A percentile compares a stretch with the other conserved stretches of the same genome.
These are phyloP conservation scores for Tolypocladium capitatum DNA, from an alignment of 2,329 filamentous ascomycete genomes.

Conservation along the genomic window DNA sequence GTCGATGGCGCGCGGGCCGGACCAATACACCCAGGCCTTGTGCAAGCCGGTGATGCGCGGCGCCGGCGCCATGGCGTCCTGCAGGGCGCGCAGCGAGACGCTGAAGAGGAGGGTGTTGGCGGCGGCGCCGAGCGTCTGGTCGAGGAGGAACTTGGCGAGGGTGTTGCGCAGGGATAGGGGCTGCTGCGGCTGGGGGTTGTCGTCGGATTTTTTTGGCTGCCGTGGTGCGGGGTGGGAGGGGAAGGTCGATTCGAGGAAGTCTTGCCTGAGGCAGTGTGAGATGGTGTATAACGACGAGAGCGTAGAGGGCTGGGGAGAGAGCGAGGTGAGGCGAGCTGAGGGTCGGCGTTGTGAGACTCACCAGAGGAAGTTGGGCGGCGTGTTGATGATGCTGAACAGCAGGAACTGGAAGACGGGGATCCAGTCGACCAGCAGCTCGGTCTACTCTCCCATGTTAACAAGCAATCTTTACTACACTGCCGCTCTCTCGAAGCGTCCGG, in stretches of 20 bases:
- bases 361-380: slow-evolving; percentile 78
- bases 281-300: background rate
- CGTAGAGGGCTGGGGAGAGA: background rate
- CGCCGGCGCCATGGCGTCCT: slow-evolving; percentile 30
- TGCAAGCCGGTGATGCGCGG: slow-evolving; percentile 23
- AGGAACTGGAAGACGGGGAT: slow-evolving; percentile 64
- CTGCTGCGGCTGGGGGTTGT: slow-evolving; percentile 7
- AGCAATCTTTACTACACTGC: background rate
- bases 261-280: slow-evolving; percentile 43
- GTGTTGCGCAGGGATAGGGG: slow-evolving; percentile 49
- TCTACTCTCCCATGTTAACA: background rate
- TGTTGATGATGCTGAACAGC: slow-evolving; percentile 57
- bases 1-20: slow-evolving; percentile 27
- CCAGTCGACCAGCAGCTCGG: slow-evolving; percentile 39
- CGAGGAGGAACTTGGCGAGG: slow-evolving; percentile 50
- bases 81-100: slow-evolving; percentile 43
- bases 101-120: slow-evolving; percentile 55
- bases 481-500: background rate
- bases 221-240: slow-evolving; percentile 47
- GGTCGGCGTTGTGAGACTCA: slow-evolving; percentile 18
- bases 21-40: slow-evolving; percentile 20
- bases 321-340: too few relatives aligned
- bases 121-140: slow-evolving; percentile 53
- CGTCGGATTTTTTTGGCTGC: slow-evolving; percentile 12
- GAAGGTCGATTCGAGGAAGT: slow-evolving; percentile 60